Base-by-base conservation (phyloP, 2,329 filamentous ascomycete species). In the Penicillium sp. region DNA sequence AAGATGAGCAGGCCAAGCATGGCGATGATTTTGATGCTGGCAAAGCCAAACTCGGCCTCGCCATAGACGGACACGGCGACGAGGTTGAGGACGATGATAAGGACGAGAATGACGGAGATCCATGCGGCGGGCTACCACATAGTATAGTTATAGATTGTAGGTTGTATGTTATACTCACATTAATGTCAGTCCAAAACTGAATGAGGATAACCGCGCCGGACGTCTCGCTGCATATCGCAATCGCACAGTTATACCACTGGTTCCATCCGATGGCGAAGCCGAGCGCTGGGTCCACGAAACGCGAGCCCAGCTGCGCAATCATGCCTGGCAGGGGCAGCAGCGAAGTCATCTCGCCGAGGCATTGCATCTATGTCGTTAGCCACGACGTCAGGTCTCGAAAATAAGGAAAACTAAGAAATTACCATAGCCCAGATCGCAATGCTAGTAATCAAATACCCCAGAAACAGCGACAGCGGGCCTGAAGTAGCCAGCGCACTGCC, bases 171-270 rank as follows among this genome's bases (percentile, higher is more conserved):
- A 46, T 52, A 77, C 70, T 35, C 64, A 62, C 9, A 70, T 66
- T 11, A 70, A 23, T 30, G 21, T 38, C 28, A 35, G 28, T 63
- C 85, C 85, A 88, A 66, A 82, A 87, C 59, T 82, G 72, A 60
- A 88, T 84, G 40, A 88, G 76, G 14, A 87, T 79, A 42, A 81
- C 80, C n/a, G 84, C 83, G 7, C 85, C 85, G 0, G 82, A 83
- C 58, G 88, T 84, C 70, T 88, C 85, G 57, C 81, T 79, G 49
- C 74, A 77, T 0, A 79, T 71, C 28, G 77, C 66, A 24, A 80
- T 78, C 0, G 76, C 73, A 50, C 72, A 63, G 1, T 71, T 71
- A 52, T 78, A 79, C 77, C 77, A 79, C 63, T 79, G 78, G 3
- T 74, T 63, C 45, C 74, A 76, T 23, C 74, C 74, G 59, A 74